Evolutionary conservation across 768 basidiomycete species (phyloP), one percentile per base, ranked within the genome.

Genomic region (Kockovaella imperatae): DNA sequence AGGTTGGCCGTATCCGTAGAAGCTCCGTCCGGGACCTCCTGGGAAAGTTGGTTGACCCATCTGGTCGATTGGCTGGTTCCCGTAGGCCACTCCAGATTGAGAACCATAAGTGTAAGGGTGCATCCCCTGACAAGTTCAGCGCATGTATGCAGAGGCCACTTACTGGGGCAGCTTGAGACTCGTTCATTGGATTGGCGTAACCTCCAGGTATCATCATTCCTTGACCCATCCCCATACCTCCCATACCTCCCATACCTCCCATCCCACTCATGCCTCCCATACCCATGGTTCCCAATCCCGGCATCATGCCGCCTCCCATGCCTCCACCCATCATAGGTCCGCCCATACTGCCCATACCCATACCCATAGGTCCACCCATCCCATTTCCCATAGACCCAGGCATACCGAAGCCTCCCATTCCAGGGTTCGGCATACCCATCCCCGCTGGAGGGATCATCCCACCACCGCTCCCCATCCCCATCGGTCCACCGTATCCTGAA

Each of bases 161-260:
- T 42, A 67, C 64, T 5, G 64, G 64, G 20, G 52, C 54, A 43
- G 64, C 64, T 49, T 62, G 60, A 23, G 62, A 54, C 34, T 67
- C 64, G 3, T 47, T 50, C 53, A 60, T 60, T 26, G 45, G 49
- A 2, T 35, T 44, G 18, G 46, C 52, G 39, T 49, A 28, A 15
- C 41, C 51, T 4, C 52, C 53, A 14, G 40, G 47, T 38, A 52
- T 47, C 30, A 49, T 45, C 53, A 52, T 53, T 2, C 52, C 56
- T 3, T 11, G 21, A 15, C 29, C 21, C 46, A 47, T 47, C 3
- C 43, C 42, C 52, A 53, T 57, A n/a, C 49, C 49, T 26, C 42
- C 47, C 54, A 52, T 51, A 6, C 23, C 13, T 6, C 26, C 26
- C 45, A 46, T 46, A 20, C 46, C 43, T 11, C 50, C 54, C 54